Percentiles rank a stretch among this genome's conserved stretches.
These are phyloP conservation scores for Coemansia sp. DNA, from an alignment of 192 early-diverging fungal genomes.

Conservation along the genomic window DNA sequence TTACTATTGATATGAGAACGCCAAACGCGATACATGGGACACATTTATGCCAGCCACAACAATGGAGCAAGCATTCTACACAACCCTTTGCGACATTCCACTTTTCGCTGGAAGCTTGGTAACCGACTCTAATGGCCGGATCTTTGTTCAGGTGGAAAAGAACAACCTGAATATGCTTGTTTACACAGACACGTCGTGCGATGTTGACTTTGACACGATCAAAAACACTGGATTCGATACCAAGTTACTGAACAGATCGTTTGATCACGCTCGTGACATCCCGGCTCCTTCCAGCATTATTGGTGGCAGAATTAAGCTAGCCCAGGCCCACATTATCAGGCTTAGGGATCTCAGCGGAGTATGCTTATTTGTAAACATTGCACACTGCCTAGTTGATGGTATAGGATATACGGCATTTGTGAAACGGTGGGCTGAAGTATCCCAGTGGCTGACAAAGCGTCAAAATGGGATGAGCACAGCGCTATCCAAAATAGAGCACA, in stretches of 20 bases:
- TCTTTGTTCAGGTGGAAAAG: too few relatives aligned
- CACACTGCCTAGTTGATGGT: not conserved
- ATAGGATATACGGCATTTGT: not conserved
- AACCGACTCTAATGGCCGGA: too few relatives aligned
- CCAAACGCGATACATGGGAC: not conserved
- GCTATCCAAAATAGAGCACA: not conserved
- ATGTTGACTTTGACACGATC: conserved; percentile 6
- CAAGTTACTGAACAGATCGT: not conserved
- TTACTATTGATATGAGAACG: conserved; percentile 21
- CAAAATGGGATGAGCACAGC: too few relatives aligned
- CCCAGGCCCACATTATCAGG: not conserved
- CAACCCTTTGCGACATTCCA: not conserved
- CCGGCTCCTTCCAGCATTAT: not conserved
- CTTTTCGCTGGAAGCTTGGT: too few relatives aligned
- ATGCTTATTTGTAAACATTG: not conserved
- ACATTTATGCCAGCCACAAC: conserved; percentile 21
- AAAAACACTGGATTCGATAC: conserved; percentile 4
- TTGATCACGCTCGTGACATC: not conserved
- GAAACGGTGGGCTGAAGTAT: not conserved
- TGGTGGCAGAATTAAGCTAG: too few relatives aligned
- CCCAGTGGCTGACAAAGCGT: not conserved
- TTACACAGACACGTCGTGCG: conserved; percentile 14
- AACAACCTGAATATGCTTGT: conserved; percentile 20
- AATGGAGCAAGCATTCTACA: conserved; percentile 22
- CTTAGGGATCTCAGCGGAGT: not conserved